A percentile compares a stretch with the other conserved stretches of the same genome.
These are phyloP conservation scores for Thielaviopsis euricoi DNA, from an alignment of 2,329 filamentous ascomycete genomes.

Conservation along the genomic window DNA sequence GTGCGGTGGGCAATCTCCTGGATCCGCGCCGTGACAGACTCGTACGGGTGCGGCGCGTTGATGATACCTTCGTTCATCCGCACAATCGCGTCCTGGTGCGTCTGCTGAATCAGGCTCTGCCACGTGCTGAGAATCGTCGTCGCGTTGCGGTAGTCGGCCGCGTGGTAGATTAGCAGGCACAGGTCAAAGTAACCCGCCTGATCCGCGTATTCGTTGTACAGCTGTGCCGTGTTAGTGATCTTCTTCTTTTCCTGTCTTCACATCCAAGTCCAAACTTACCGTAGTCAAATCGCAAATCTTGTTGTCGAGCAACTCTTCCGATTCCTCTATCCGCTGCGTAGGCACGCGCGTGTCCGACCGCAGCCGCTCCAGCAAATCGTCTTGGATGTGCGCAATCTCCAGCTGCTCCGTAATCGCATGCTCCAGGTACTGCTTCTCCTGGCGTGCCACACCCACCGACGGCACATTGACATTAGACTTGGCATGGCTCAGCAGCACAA, in stretches of 20 bases:
- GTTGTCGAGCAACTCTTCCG: constrained; percentile 57
- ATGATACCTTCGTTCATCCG: constrained; percentile 14
- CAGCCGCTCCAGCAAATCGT: constrained; percentile 70
- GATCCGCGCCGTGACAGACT: constrained; percentile 48
- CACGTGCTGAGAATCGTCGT: constrained; percentile 74
- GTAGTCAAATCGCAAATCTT: constrained; percentile 59
- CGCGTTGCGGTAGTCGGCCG: constrained; percentile 77
- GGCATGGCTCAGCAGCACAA: constrained; percentile 77
- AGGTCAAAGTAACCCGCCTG: constrained; percentile 87
- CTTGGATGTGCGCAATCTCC: constrained; percentile 87
- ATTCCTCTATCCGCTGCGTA: constrained; percentile 42
- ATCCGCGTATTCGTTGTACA: constrained; percentile 89
- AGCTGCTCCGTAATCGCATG: constrained; percentile 74
- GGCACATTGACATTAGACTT: constrained; percentile 83
- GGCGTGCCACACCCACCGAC: constrained; percentile 58
- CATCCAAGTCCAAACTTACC: constrained; percentile 33
- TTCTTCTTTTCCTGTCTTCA: not conserved
- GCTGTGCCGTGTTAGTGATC: constrained; percentile 27
- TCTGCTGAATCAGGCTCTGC: constrained; percentile 61
- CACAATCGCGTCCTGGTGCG: constrained; percentile 40
- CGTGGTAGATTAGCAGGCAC: constrained; percentile 80
- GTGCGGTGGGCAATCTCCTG: constrained; percentile 49
- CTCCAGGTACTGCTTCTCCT: constrained; percentile 69
- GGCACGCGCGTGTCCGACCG: constrained; percentile 54
- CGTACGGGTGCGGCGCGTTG: constrained; percentile 43